Evolutionary conservation across 2,329 filamentous ascomycete species (phyloP), one percentile per base, ranked within the genome.

Genomic region (Arachnopeziza araneosa): DNA sequence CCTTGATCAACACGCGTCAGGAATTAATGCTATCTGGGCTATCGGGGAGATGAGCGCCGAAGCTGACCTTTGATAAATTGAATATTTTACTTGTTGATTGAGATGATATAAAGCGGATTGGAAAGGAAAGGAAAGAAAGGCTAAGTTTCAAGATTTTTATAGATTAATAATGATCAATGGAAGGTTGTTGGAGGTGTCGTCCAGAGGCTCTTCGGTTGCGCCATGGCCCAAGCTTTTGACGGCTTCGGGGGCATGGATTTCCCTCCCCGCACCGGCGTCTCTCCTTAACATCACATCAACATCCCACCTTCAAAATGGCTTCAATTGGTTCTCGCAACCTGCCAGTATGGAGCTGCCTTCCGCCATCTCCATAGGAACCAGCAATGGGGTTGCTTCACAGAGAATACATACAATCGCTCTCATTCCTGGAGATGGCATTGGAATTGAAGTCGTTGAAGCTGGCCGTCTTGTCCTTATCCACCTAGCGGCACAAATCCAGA

Each of bases 391-490:
- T 19, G 17, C 10, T 7, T 19, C 17, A 14, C 36, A 14, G 36
- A 44, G 17, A 44, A 44, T 19, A 3, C 12, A 44, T n/a, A 30
- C 23, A 24, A 81, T 86, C 64, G 80, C 84, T 60, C 80, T 83
- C 24, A 85, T 88, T 62, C 81, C 85, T 8, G 83, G 82, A 17
- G 83, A 88, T 69, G 83, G 85, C 24, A 87, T 88, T 55, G 84
- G 85, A 26, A 77, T 78, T 1, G 84, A 88, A 70, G 84, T 88
- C n/a, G 78, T 87, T 32, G 75, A 78, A 26, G 83, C 83, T 1
- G 80, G 83, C 2, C 82, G 89, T 9, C 76, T 80, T 50, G 87
- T 87, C 0, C 73, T 90, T 55, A 78, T 84, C 63, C 78, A 79
- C 17, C 71, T 87, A 0, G 75, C 78, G 4, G 69, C 76, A 36